Percentiles rank a stretch among this genome's conserved stretches.
Conservation (phyloP, 176 grass and related monocot species). For the Zoysia pacifica region DNA sequence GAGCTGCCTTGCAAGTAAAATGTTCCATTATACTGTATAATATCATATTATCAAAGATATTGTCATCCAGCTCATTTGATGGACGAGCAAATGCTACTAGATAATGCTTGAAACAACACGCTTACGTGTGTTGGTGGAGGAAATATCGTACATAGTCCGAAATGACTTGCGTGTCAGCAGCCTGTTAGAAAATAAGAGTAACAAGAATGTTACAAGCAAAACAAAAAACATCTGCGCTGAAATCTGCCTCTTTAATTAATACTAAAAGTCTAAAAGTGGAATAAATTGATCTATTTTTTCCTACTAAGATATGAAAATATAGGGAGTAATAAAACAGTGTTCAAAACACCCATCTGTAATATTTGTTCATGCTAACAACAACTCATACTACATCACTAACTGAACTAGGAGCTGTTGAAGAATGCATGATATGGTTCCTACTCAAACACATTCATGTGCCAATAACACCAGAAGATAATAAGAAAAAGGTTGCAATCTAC, state of each 20-base stretch:
- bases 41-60: background rate
- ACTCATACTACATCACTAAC: background rate
- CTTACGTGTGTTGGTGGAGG: constrained; percentile 97
- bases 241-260: background rate
- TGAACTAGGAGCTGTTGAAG: background rate
- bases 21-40: background rate
- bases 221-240: background rate
- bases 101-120: background rate
- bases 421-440: background rate
- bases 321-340: background rate
- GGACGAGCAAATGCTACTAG: background rate
- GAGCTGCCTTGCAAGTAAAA: constrained; percentile 38
- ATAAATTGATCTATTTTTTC: background rate
- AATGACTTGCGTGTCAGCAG: constrained; percentile 90
- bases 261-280: background rate
- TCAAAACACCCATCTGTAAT: background rate
- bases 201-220: background rate
- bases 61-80: background rate
- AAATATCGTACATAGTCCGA: constrained; percentile 98
- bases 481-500: background rate
- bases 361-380: background rate
- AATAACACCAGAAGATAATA: constrained; percentile 4
- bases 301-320: background rate
- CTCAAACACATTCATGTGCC: background rate
- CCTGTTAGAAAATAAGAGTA: constrained; percentile 50